Percentiles rank a stretch among this genome's conserved stretches.
Evolutionary conservation across 441 rosid genomes (phyloP).

Genomic region (Pelargonium citronellum): DNA sequence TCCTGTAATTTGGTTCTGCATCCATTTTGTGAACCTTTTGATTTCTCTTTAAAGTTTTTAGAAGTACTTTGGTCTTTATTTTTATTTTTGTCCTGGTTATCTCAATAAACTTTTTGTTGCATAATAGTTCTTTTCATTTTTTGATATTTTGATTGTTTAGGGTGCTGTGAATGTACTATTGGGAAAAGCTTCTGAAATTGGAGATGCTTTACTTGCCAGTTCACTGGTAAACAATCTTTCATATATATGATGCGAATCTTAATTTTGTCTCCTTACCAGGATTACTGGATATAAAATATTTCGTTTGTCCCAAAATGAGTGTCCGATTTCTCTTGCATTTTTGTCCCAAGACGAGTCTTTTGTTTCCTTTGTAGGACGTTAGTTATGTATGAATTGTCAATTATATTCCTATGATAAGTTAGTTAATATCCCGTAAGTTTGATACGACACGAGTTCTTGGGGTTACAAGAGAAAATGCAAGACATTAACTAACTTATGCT

Average conservation of each 20-base stretch:
- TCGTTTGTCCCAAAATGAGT: slow-evolving; percentile 10
- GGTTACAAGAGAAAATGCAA: too few species aligned
- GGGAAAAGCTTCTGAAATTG: slow-evolving; percentile 93
- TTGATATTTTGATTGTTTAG: slow-evolving; percentile 34
- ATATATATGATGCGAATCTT: slow-evolving; percentile 9
- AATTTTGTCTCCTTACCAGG: slow-evolving; percentile 14
- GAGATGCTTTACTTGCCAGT: slow-evolving; percentile 75
- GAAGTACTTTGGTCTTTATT: background rate
- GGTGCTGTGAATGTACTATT: slow-evolving; percentile 82
- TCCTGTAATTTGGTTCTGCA: background rate
- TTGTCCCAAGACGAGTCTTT: too few species aligned
- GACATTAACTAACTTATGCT: too few species aligned
- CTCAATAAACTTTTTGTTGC: slow-evolving; percentile 1
- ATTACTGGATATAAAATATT: slow-evolving; percentile 10
- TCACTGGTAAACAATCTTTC: slow-evolving; percentile 49
- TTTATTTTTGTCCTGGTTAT: slow-evolving; percentile 4
- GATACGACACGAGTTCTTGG: too few species aligned
- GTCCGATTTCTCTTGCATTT: too few species aligned
- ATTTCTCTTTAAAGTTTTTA: background rate
- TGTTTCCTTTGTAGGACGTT: too few species aligned
- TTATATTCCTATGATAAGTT: too few species aligned
- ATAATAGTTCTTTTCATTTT: slow-evolving; percentile 12
- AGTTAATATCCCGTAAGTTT: too few species aligned
- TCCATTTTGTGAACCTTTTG: background rate
- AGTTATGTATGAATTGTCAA: too few species aligned